A percentile compares a stretch with the other conserved stretches of the same genome.
Conservation (phyloP, 2,329 filamentous ascomycete genomes). For the Blastomyces silverae region DNA sequence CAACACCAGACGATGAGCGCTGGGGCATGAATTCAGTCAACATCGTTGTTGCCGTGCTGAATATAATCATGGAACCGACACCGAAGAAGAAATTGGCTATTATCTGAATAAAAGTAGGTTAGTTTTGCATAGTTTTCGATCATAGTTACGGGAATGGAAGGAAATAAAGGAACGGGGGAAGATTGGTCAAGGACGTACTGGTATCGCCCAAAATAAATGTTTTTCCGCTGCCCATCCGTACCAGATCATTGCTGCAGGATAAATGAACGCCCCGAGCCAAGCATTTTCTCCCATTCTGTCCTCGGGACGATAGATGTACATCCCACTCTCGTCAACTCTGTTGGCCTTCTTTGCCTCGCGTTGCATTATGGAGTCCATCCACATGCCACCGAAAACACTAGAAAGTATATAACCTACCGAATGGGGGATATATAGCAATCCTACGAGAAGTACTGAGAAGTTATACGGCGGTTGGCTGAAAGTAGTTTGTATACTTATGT, state of each 20-base stretch:
- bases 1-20: slow-evolving; percentile 63
- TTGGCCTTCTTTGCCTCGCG: slow-evolving; percentile 64
- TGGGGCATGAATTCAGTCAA: slow-evolving; percentile 76
- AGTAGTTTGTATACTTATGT: slow-evolving; percentile 66
- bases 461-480: slow-evolving; percentile 62
- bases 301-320: slow-evolving; percentile 63
- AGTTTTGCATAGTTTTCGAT: slow-evolving; percentile 16
- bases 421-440: slow-evolving; percentile 69
- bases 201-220: slow-evolving; percentile 57
- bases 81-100: slow-evolving; percentile 69
- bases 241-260: slow-evolving; percentile 63
- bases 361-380: slow-evolving; percentile 76
- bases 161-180: not conserved
- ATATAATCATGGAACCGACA: slow-evolving; percentile 70
- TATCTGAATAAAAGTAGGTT: slow-evolving; percentile 32
- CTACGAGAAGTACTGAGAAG: slow-evolving; percentile 62
- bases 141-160: slow-evolving; percentile 3
- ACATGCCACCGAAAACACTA: slow-evolving; percentile 63
- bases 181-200: slow-evolving; percentile 32
- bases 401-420: slow-evolving; percentile 65
- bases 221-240: slow-evolving; percentile 69
- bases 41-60: slow-evolving; percentile 69
- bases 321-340: slow-evolving; percentile 60
- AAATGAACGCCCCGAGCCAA: slow-evolving; percentile 65
- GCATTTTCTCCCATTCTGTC: slow-evolving; percentile 79